Conservation (phyloP, 129 eudicot genomes). For the sunflower (Helianthus annuus) region DNA sequence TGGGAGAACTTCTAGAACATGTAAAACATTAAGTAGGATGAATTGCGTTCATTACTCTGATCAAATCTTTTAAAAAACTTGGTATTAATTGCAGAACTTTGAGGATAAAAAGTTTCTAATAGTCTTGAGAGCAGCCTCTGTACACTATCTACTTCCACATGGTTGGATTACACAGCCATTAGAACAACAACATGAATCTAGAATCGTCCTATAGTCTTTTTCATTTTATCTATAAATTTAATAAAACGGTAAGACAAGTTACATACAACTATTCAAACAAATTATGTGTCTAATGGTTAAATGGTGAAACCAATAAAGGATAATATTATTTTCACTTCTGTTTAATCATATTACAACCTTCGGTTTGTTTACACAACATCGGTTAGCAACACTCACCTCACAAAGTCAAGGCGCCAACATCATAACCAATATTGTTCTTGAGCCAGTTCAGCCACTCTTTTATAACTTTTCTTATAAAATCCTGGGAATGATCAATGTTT, state of each 20-base stretch:
- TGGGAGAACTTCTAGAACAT: conserved; percentile 80
- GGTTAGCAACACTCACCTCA: not conserved
- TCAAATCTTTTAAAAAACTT: not conserved
- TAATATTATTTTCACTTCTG: conserved; percentile 3
- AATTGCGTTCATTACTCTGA: conserved; percentile 17
- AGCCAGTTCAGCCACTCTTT: conserved; percentile 48
- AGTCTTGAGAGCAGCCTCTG: not conserved
- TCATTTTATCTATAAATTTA: not conserved
- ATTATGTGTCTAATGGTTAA: not conserved
- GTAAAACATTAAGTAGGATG: conserved; percentile 30
- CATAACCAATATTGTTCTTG: too few species aligned
- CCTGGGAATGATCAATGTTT: conserved; percentile 70
- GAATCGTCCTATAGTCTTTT: not conserved
- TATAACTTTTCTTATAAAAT: conserved; percentile 51
- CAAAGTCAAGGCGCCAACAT: too few species aligned
- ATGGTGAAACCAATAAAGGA: conserved; percentile 8
- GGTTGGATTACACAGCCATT: not conserved
- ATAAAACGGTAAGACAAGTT: not conserved
- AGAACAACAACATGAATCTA: not conserved
- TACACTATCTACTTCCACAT: not conserved
- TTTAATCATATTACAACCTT: not conserved
- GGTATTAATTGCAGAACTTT: not conserved
- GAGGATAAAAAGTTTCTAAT: too few species aligned
- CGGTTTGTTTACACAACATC: not conserved
- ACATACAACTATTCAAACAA: not conserved